phyloP scores from a whole-genome alignment of 2,329 filamentous ascomycete genomes.

The Chaetomiaceae sp. region DNA sequence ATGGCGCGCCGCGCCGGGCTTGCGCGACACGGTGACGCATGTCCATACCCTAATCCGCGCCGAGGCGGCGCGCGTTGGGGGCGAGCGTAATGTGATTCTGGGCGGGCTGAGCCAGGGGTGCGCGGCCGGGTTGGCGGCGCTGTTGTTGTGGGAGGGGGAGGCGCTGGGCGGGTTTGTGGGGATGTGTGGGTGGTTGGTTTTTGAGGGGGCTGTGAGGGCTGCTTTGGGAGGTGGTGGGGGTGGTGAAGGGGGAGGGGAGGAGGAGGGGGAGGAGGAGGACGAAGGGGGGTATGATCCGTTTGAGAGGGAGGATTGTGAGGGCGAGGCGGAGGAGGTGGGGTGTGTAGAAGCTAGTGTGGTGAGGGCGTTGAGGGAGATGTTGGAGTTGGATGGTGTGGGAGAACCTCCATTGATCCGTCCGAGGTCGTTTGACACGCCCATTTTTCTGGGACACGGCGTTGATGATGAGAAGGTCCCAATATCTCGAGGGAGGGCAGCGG shows the following conservation, averaged over 20 bases:
- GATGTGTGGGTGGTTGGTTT: constrained; percentile 43
- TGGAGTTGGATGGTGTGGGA: constrained; percentile 16
- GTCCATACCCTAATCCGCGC: constrained; percentile 33
- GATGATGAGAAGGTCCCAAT: constrained; percentile 38
- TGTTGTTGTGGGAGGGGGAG: constrained; percentile 39
- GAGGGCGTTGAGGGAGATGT: constrained; percentile 18
- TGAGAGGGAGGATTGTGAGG: constrained; percentile 3
- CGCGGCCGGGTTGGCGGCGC: constrained; percentile 38
- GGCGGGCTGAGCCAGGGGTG: constrained; percentile 51
- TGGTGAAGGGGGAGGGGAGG: constrained; percentile 7
- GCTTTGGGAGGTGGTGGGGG: constrained; percentile 13
- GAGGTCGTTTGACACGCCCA: constrained; percentile 28
- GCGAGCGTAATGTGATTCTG: constrained; percentile 37
- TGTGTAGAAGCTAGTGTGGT: constrained; percentile 7
- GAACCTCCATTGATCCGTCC: constrained; percentile 1
- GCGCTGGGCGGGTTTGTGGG: constrained; percentile 35
- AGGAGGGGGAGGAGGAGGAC: too few species aligned
- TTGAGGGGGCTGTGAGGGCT: constrained; percentile 24
- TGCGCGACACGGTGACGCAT: constrained; percentile 37
- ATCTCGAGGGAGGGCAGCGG: constrained; percentile 31
- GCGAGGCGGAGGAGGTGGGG: neutral
- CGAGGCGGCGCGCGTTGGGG: constrained; percentile 32
- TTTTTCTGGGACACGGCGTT: constrained; percentile 42
- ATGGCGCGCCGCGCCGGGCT: constrained; percentile 34
- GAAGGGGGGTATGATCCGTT: constrained; percentile 22